Evolutionary conservation across 2,329 filamentous ascomycete genomes (phyloP), one percentile per base, ranked within the genome.

Genomic region (Periconia sp.): DNA sequence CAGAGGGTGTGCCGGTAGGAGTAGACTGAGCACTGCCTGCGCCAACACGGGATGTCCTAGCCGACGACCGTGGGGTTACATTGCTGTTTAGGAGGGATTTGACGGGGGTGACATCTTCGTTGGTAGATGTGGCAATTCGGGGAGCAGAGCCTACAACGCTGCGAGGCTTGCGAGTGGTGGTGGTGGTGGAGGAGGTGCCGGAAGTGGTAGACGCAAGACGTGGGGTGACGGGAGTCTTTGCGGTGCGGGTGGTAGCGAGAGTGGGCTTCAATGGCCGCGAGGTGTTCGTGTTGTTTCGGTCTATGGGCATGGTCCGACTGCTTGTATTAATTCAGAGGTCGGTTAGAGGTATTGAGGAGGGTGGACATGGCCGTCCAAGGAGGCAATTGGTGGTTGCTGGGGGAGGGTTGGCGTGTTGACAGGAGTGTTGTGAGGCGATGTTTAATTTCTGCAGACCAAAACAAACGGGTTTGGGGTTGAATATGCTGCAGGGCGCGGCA

Each of bases 21-120:
- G 91, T 91, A 31, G 82, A 83, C 54, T 80, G 82, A 23, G 82
- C 75, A 71, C 88, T 91, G 69, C 90, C 86, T 53, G 86, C 83
- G 61, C 69, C 69, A 2, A 70, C 68, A 27, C 91, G 86, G 62
- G 79, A 86, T 70, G 85, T 90, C 57, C 92, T 83, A 46, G 85
- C 80, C 9, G 88, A 88, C 9, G 91, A 91, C 60, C 92, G 85
- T 47, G 91, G 90, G 3, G 92, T 95, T 68, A 92, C 78, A 70
- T 90, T 92, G 70, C 76, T 82, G 72, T 74, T 85, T 43, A 91
- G 75, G 62, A 84, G 84, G 47, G 82, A 68, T 47, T 81, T 77
- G 30, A 80, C 76, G 9, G 85, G 79, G 43, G 82, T 81, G 59
- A 79, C 68, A 55, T 84, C 81, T 47, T 88, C 84, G 55, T 63